These are phyloP conservation scores for Lepidopterella palustris DNA, from an alignment of 495 filamentous ascomycete genomes.

Conservation along the genomic window DNA sequence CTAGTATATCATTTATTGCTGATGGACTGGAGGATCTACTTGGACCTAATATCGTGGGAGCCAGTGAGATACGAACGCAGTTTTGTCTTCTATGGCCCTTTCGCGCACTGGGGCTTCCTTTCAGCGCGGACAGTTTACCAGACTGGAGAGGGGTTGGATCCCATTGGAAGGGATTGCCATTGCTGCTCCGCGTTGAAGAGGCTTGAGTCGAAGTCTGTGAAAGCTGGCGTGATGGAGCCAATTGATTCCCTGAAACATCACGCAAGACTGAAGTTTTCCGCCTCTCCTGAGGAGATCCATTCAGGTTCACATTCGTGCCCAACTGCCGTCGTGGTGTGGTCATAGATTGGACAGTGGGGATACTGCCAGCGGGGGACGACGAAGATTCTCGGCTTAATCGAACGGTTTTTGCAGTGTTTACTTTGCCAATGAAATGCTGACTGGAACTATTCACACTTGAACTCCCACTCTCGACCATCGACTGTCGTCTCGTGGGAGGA, in stretches of 20 bases:
- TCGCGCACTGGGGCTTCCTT: slow-evolving; percentile 25
- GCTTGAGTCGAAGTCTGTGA: slow-evolving; percentile 23
- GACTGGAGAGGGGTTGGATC: slow-evolving; percentile 18
- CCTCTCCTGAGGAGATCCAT: slow-evolving; percentile 24
- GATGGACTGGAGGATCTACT: slow-evolving; percentile 30
- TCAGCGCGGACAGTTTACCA: slow-evolving; percentile 24
- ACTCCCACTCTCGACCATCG: slow-evolving; percentile 2
- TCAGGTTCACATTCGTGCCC: slow-evolving; percentile 9
- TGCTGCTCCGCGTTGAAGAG: slow-evolving; percentile 26
- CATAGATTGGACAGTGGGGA: slow-evolving; percentile 6
- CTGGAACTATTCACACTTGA: slow-evolving; percentile 9
- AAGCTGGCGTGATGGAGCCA: slow-evolving; percentile 10
- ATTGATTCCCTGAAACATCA: slow-evolving; percentile 8
- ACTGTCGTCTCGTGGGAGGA: not conserved
- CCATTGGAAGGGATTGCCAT: slow-evolving; percentile 28
- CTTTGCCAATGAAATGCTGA: slow-evolving; percentile 8
- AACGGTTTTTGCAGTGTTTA: slow-evolving; percentile 6
- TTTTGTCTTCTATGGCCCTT: slow-evolving; percentile 23
- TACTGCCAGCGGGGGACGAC: slow-evolving; percentile 12
- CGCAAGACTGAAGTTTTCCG: slow-evolving; percentile 7
- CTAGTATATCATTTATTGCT: slow-evolving; percentile 30
- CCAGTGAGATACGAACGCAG: slow-evolving; percentile 26
- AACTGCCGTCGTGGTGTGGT: slow-evolving; percentile 17
- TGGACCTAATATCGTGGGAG: slow-evolving; percentile 32
- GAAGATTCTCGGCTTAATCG: slow-evolving; percentile 9